Conservation (phyloP, 106 monocot species). For the Phalaenopsis equestris region DNA sequence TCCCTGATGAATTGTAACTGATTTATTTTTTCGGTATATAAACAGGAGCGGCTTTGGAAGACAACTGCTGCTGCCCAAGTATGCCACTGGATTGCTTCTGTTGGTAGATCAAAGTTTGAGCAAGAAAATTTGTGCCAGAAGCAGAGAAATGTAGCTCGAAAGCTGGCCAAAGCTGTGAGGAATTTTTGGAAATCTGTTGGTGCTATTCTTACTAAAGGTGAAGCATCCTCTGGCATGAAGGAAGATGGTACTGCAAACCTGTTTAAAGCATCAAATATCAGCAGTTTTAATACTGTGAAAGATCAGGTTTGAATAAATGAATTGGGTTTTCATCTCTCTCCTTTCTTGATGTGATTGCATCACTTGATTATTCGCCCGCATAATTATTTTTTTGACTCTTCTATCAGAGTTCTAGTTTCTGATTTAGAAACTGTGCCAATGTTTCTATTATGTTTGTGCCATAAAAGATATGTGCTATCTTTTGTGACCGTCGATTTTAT, state of each 20-base stretch:
- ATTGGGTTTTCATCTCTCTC: conserved; percentile 5
- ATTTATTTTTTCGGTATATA: conserved; percentile 3
- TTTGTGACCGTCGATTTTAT: conserved; percentile 2
- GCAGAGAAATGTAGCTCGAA: conserved; percentile 48
- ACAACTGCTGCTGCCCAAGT: conserved; percentile 63
- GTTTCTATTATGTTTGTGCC: background rate
- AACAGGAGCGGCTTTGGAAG: conserved; percentile 92
- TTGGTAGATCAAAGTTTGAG: conserved; percentile 41
- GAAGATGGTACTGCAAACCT: conserved; percentile 15
- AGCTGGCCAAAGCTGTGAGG: conserved; percentile 55
- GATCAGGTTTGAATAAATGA: conserved; percentile 36
- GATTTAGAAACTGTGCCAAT: background rate
- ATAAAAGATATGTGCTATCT: background rate
- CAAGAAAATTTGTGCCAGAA: conserved; percentile 29
- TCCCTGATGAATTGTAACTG: background rate
- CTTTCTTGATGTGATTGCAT: conserved; percentile 6
- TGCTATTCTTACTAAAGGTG: conserved; percentile 10
- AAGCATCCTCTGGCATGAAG: conserved; percentile 3
- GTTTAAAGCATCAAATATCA: conserved; percentile 10
- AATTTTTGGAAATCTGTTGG: conserved; percentile 73
- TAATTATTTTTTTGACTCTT: background rate
- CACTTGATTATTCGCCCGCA: background rate
- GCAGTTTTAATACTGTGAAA: conserved; percentile 15
- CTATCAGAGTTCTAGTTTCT: background rate
- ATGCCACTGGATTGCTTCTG: conserved; percentile 32